A percentile compares a stretch with the other conserved stretches of the same genome.
Evolutionary conservation across 305 asterid genomes (phyloP).

Genomic region (Fraxinus greggii): DNA sequence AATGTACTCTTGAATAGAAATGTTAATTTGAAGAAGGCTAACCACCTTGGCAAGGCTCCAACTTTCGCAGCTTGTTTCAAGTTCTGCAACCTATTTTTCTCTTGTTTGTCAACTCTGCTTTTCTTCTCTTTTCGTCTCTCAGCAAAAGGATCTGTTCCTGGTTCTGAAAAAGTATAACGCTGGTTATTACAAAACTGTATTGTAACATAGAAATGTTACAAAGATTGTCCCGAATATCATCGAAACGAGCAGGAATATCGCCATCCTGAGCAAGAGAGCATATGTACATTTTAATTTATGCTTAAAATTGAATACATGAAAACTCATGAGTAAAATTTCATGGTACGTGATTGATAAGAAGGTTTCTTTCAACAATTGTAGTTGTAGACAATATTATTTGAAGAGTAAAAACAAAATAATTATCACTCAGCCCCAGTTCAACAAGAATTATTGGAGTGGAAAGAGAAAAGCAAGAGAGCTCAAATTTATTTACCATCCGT

Average conservation of each 20-base stretch:
- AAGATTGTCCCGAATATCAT: slow-evolving; percentile 3
- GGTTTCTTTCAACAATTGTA: not conserved
- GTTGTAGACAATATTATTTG: not conserved
- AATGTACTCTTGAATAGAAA: not conserved
- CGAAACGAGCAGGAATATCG: not conserved
- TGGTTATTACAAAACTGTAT: slow-evolving; percentile 17
- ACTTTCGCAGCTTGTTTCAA: slow-evolving; percentile 80
- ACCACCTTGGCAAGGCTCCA: slow-evolving; percentile 99
- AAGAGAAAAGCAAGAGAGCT: not conserved
- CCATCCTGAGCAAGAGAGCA: not conserved
- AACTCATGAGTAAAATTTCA: not conserved
- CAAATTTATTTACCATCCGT: slow-evolving; percentile 59
- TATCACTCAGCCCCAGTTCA: not conserved
- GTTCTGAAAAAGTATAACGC: slow-evolving; percentile 42
- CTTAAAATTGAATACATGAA: not conserved
- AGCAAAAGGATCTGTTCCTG: slow-evolving; percentile 92
- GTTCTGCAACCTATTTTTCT: slow-evolving; percentile 67
- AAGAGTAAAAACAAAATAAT: slow-evolving; percentile 1
- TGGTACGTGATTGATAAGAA: not conserved
- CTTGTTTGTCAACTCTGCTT: slow-evolving; percentile 75
- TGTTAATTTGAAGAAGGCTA: slow-evolving; percentile 14
- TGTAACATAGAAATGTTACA: not conserved
- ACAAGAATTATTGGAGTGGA: not conserved
- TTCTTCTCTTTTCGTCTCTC: slow-evolving; percentile 77
- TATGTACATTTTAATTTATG: not conserved